A percentile compares a stretch with the other conserved stretches of the same genome.
These are phyloP conservation scores for Haplosporangium sp. DNA, from an alignment of 371 early-diverging fungal genomes.

Conservation along the genomic window DNA sequence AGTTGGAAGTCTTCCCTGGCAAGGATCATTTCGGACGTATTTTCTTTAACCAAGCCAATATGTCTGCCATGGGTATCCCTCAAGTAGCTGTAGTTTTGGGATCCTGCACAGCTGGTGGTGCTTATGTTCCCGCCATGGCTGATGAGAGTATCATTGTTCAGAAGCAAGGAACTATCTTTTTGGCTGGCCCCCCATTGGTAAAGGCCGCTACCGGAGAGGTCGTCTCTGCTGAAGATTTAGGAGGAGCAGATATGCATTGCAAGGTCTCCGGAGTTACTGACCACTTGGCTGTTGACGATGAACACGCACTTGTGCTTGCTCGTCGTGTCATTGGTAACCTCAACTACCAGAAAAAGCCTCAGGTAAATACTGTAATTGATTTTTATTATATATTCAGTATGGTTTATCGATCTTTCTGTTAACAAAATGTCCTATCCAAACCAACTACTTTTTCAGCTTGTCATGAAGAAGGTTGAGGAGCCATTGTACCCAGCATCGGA, in stretches of 20 bases:
- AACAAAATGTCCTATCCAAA: background rate
- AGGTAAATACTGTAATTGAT: slow-evolving; percentile 50
- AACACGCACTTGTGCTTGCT: slow-evolving; percentile 91
- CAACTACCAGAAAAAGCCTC: slow-evolving; percentile 80
- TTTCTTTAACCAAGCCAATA: slow-evolving; percentile 95
- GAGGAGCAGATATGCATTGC: slow-evolving; percentile 98
- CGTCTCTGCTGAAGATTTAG: slow-evolving; percentile 94
- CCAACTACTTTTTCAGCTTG: slow-evolving; percentile 43
- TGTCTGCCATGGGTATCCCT: slow-evolving; percentile 92
- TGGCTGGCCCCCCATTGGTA: slow-evolving; percentile 97
- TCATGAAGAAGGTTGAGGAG: slow-evolving; percentile 71
- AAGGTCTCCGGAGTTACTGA: slow-evolving; percentile 96
- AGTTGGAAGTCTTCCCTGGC: slow-evolving; percentile 98
- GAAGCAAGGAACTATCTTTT: slow-evolving; percentile 97
- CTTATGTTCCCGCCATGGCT: slow-evolving; percentile 99
- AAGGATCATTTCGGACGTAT: slow-evolving; percentile 98
- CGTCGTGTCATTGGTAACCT: slow-evolving; percentile 89
- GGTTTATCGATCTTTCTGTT: background rate
- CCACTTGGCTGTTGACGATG: slow-evolving; percentile 93
- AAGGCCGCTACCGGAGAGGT: slow-evolving; percentile 98
- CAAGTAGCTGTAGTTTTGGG: slow-evolving; percentile 98
- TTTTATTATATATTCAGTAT: background rate
- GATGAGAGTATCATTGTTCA: slow-evolving; percentile 97
- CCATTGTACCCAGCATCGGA: slow-evolving; percentile 90
- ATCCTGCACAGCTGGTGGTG: slow-evolving; percentile 98